Evolutionary conservation across 1,284 basidiomycete genomes (phyloP).

Genomic region (Cutaneotrichosporon sp.): DNA sequence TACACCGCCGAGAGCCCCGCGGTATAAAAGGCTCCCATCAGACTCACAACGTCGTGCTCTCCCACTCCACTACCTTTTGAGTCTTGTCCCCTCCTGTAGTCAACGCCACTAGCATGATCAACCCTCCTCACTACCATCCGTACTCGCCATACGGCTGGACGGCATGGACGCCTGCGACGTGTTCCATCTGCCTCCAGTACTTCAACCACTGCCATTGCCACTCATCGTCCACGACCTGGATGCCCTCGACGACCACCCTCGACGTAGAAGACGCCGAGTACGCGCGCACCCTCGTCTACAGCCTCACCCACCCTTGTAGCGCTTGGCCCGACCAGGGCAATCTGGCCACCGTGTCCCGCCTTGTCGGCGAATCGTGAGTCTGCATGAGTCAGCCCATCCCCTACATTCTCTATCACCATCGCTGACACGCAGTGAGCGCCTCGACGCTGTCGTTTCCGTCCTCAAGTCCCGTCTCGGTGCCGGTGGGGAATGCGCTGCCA

Average conservation of each 20-base stretch:
- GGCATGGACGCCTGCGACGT: too few relatives aligned
- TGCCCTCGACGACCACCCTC: background rate
- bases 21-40: too few relatives aligned
- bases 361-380: background rate
- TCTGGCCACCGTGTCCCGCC: background rate
- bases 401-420: too few relatives aligned
- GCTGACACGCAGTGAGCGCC: background rate
- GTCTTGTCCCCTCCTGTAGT: background rate
- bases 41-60: too few relatives aligned
- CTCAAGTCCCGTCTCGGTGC: background rate
- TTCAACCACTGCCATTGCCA: background rate
- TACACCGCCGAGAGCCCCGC: too few relatives aligned
- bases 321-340: background rate
- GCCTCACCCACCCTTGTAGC: background rate
- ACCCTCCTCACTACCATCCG: background rate
- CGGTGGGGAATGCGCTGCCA: background rate
- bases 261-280: background rate
- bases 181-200: background rate
- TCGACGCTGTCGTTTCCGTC: background rate
- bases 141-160: background rate
- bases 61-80: too few relatives aligned
- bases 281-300: background rate
- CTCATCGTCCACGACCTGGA: background rate
- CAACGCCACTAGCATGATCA: background rate
- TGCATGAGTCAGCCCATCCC: too few relatives aligned